These are phyloP conservation scores for Penicillium sp. DNA, from an alignment of 2,329 filamentous ascomycete genomes.

Conservation along the genomic window DNA sequence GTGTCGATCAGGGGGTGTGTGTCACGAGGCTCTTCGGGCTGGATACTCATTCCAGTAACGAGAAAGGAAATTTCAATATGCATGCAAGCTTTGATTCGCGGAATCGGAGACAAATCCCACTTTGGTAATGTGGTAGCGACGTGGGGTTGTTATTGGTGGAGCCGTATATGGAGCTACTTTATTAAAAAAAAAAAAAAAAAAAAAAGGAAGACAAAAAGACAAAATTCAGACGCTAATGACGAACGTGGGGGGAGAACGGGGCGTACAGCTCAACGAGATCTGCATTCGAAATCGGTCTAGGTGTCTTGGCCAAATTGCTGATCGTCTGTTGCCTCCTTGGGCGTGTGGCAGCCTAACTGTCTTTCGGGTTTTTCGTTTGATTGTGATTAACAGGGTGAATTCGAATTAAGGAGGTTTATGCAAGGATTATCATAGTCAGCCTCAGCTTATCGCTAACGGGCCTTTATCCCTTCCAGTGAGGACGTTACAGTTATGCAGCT, in stretches of 20 bases:
- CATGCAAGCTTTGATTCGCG: not conserved
- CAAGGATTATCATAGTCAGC: not conserved
- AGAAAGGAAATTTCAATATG: not conserved
- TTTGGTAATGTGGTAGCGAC: not conserved
- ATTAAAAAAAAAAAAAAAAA: too few species aligned
- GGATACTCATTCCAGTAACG: not conserved
- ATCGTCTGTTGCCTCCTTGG: too few species aligned
- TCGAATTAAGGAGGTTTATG: not conserved
- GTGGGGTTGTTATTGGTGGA: not conserved
- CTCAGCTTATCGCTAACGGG: too few species aligned
- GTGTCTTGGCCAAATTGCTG: too few species aligned
- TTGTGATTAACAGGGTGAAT: too few species aligned
- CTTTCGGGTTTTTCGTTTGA: too few species aligned
- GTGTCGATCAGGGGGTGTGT: constrained; percentile 9
- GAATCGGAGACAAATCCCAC: not conserved
- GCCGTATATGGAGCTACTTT: not conserved
- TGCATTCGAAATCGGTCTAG: too few species aligned
- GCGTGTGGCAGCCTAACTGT: too few species aligned
- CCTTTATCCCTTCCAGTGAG: not conserved
- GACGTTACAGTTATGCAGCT: not conserved
- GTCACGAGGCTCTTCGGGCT: constrained; percentile 7
- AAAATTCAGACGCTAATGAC: too few species aligned
- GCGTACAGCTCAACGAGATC: too few species aligned
- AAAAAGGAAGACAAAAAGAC: too few species aligned
- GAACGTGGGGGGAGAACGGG: too few species aligned